phyloP scores from a whole-genome alignment of 768 basidiomycete species.

The Trametes elegans region DNA sequence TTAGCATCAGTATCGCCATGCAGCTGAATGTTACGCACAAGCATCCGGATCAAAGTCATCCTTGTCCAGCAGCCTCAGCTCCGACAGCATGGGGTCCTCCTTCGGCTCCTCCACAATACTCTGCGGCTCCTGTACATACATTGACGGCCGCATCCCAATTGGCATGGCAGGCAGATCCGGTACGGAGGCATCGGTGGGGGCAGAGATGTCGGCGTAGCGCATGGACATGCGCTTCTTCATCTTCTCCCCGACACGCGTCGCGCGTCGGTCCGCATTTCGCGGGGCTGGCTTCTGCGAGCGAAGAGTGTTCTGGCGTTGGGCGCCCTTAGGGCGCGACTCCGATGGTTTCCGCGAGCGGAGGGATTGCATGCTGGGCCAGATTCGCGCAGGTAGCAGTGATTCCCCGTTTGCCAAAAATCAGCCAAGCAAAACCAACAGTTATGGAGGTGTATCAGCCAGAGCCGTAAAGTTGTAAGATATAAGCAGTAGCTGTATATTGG shows the following conservation, averaged over 20 bases:
- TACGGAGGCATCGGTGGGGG: conserved; percentile 55
- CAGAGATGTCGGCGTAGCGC: conserved; percentile 85
- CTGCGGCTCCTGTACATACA: conserved; percentile 28
- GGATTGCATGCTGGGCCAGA: conserved; percentile 29
- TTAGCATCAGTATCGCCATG: background rate
- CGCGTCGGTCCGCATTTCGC: conserved; percentile 35
- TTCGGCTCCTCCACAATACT: conserved; percentile 39
- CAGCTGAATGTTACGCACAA: conserved; percentile 53
- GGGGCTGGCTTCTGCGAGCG: conserved; percentile 8
- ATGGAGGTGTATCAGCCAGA: background rate
- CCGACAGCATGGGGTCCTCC: conserved; percentile 61
- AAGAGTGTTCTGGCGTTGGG: conserved; percentile 10
- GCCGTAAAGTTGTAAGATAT: no score
- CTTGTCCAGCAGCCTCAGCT: conserved; percentile 62
- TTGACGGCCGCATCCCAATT: conserved; percentile 37
- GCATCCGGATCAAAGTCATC: conserved; percentile 87
- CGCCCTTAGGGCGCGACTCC: conserved; percentile 19
- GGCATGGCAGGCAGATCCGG: conserved; percentile 63
- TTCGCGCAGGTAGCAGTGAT: background rate
- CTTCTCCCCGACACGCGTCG: conserved; percentile 69
- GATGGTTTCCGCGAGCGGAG: conserved; percentile 32
- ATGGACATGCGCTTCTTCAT: conserved; percentile 96
- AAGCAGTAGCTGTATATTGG: no score
- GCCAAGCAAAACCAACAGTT: background rate
- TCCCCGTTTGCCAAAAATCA: no score